Evolutionary conservation across 1,139 yeast genomes (phyloP).

Genomic region (Saccharomyces uvarum): DNA sequence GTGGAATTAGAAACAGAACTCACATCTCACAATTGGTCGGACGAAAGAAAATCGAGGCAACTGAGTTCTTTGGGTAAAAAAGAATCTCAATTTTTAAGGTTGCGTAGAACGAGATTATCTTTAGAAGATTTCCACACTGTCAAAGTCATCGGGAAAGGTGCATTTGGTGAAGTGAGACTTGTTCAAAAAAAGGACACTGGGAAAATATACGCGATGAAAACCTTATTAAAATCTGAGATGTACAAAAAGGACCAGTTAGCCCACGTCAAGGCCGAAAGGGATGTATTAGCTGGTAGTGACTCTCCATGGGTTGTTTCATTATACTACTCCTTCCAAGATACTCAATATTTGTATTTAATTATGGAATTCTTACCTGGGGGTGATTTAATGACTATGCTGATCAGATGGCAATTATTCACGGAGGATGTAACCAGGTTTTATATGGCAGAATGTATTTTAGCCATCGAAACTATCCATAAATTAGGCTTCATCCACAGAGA

Average conservation of each 20-base stretch:
- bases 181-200: constrained; percentile 82
- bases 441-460: constrained; percentile 81
- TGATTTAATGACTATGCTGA: constrained; percentile 79
- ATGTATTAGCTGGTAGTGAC: constrained; percentile 75
- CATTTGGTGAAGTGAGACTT: constrained; percentile 75
- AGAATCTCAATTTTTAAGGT: constrained; percentile 68
- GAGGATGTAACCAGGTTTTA: constrained; percentile 78
- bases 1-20: constrained; percentile 63
- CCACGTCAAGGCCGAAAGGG: constrained; percentile 80
- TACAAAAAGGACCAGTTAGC: constrained; percentile 77
- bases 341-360: constrained; percentile 64
- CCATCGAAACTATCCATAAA: constrained; percentile 76
- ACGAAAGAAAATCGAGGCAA: constrained; percentile 69
- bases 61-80: constrained; percentile 63
- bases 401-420: constrained; percentile 79
- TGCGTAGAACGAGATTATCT: constrained; percentile 66
- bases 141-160: constrained; percentile 80
- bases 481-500: constrained; percentile 73
- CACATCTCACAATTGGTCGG: constrained; percentile 58
- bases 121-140: constrained; percentile 72
- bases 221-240: constrained; percentile 71
- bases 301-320: constrained; percentile 84
- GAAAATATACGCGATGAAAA: constrained; percentile 79
- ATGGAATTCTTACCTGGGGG: constrained; percentile 87
- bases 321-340: constrained; percentile 73